These are phyloP conservation scores for Lasiodiplodia sp. DNA, from an alignment of 2,329 filamentous ascomycete genomes.

Conservation along the genomic window DNA sequence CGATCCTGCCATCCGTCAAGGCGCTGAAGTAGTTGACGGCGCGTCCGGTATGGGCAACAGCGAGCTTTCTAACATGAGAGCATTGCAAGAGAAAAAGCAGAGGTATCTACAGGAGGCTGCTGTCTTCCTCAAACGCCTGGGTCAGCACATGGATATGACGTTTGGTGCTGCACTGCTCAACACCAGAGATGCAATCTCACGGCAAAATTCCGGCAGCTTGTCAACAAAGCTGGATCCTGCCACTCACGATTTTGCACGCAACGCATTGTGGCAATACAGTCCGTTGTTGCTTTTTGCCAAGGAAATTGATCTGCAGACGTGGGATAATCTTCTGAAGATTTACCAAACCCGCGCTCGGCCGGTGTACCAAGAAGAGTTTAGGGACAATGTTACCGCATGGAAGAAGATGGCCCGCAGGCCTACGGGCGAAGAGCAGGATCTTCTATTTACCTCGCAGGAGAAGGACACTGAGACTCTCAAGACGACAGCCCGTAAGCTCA, in stretches of 20 bases:
- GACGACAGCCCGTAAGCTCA: conserved; percentile 80
- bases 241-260: conserved; percentile 75
- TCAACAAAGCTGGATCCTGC: conserved; percentile 69
- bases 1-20: conserved; percentile 75
- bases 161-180: conserved; percentile 79
- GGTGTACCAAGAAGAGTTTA: conserved; percentile 83
- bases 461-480: conserved; percentile 82
- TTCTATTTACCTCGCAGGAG: conserved; percentile 90
- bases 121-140: conserved; percentile 78
- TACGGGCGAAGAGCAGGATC: conserved; percentile 77
- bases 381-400: conserved; percentile 78
- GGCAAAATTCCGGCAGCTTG: conserved; percentile 54
- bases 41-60: conserved; percentile 72
- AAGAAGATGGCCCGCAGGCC: conserved; percentile 79
- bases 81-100: conserved; percentile 92
- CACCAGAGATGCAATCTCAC: conserved; percentile 67
- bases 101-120: conserved; percentile 80
- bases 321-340: conserved; percentile 78
- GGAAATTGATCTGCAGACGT: conserved; percentile 82
- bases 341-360: conserved; percentile 81
- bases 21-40: conserved; percentile 37
- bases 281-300: conserved; percentile 87
- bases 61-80: conserved; percentile 83
- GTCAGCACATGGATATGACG: conserved; percentile 81
- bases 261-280: conserved; percentile 84